These are phyloP conservation scores for Cutaneotrichosporon curvatum DNA, from an alignment of 1,284 basidiomycete species.

Conservation along the genomic window DNA sequence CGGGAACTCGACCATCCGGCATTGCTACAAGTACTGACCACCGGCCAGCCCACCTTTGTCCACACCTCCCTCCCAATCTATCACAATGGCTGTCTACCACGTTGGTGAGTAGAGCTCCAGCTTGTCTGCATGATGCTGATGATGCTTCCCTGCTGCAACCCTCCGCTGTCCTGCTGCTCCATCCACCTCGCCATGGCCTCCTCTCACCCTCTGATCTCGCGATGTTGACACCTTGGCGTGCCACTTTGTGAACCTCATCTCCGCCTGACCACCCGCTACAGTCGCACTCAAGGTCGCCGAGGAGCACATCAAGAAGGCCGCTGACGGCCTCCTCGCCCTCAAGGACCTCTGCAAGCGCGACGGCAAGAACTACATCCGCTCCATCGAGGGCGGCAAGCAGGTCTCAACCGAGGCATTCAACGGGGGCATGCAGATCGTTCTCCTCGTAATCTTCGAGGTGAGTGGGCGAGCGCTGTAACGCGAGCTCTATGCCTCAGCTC, in stretches of 20 bases:
- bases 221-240: too few species aligned
- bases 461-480: too few species aligned
- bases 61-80: too few species aligned
- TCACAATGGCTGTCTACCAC: conserved; percentile 12
- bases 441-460: conserved; percentile 34
- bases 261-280: too few species aligned
- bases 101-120: conserved; percentile 14
- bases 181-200: too few species aligned
- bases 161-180: too few species aligned
- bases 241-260: too few species aligned
- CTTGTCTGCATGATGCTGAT: conserved; percentile 1
- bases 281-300: conserved; percentile 35
- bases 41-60: too few species aligned
- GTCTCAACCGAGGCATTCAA: conserved; percentile 29
- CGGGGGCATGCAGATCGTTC: conserved; percentile 34
- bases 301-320: too few species aligned
- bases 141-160: conserved; percentile 26
- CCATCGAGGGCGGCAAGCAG: conserved; percentile 33
- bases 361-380: conserved; percentile 27
- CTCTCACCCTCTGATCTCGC: too few species aligned
- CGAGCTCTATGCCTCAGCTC: neutral
- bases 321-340: conserved; percentile 24
- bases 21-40: too few species aligned
- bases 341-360: conserved; percentile 23
- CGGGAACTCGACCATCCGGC: too few species aligned